Percentiles rank a stretch among this genome's conserved stretches.
These are phyloP conservation scores for Monascus ruber DNA, from an alignment of 2,329 filamentous ascomycete species.

Conservation along the genomic window DNA sequence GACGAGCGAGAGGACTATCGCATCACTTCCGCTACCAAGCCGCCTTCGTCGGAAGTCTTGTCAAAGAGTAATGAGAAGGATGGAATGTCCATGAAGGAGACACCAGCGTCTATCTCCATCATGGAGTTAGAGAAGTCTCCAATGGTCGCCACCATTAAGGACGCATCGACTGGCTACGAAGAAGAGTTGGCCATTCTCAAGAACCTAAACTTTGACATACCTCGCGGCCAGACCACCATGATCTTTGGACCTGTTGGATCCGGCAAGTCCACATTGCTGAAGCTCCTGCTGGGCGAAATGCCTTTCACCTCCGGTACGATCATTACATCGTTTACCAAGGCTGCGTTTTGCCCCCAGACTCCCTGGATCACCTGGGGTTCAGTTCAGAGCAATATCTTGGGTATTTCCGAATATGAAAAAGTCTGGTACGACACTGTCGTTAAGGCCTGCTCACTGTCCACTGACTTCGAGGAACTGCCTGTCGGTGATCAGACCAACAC, in stretches of 20 bases:
- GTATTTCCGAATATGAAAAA: slow-evolving; percentile 6
- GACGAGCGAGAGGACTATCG: neutral
- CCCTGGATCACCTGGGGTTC: slow-evolving; percentile 9
- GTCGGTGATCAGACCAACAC: slow-evolving; percentile 13
- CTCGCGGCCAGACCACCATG: slow-evolving; percentile 7
- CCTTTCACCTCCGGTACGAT: slow-evolving; percentile 2
- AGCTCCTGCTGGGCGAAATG: slow-evolving; percentile 9
- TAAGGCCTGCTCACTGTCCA: slow-evolving; percentile 10
- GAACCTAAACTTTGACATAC: slow-evolving; percentile 10
- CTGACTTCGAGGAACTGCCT: slow-evolving; percentile 12
- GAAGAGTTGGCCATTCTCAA: slow-evolving; percentile 11
- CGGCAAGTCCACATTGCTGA: slow-evolving; percentile 10
- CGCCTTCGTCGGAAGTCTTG: too few relatives aligned
- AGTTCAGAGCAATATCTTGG: slow-evolving; percentile 12
- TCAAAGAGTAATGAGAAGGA: too few relatives aligned
- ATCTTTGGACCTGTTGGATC: slow-evolving; percentile 16
- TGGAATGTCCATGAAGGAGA: neutral
- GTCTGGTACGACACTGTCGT: slow-evolving; percentile 17
- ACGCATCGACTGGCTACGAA: neutral
- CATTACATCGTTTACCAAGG: neutral
- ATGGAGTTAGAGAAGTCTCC: neutral
- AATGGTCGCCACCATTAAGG: neutral
- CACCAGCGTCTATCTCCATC: neutral
- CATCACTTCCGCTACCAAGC: too few relatives aligned
- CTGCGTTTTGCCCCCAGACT: slow-evolving; percentile 6